Evolutionary conservation across 176 grass and related monocot species (phyloP), one percentile per base, ranked within the genome.

Genomic region (Aegilops tauschii): DNA sequence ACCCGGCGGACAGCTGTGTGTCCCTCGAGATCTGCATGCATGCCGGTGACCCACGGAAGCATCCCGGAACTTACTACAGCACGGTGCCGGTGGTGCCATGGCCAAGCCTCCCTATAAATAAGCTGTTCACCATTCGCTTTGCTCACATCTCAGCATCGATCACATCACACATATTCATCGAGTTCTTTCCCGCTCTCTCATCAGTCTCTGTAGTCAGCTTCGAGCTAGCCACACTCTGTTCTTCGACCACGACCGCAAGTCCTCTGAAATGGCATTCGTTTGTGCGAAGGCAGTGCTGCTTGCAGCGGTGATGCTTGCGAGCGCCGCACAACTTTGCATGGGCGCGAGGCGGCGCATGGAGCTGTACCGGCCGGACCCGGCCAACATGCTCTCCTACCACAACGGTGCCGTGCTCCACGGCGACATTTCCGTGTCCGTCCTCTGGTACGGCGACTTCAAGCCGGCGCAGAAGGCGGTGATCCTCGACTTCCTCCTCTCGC

Each of bases 381-480:
- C 79, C 0, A 40, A 93, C 54, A 78, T 93, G 78, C 93, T 98
- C 71, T 87, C 82, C 39, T 98, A 92, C 90, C 95, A 98, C 87
- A 23, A 90, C 9, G 95, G 93, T 3, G 28, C 21, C 11, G 91
- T 98, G 58, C 91, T 95, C 76, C 70, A 77, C 72, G 93, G 89
- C 35, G 61, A 89, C 87, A 90, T 98, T 62, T 4, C 83, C 4
- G 82, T 98, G 50, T 90, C 91, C 45, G 17, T 98, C 29, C 23
- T 90, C 32, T 98, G 93, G 95, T 98, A 98, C 40, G 95, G 93
- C 36, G 9, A 62, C 11, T 95, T 98, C 82, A 78, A 72, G 35
- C 47, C 85, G 36, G 59, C 68, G 21, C 95, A 98, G 72, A 95
- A 92, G 59, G 52, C 95, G 18, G 88, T 95, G 32, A 65, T 98